A percentile compares a stretch with the other conserved stretches of the same genome.
phyloP scores from a whole-genome alignment of 352 stramenopile species.

The Phytophthora colocasiae region DNA sequence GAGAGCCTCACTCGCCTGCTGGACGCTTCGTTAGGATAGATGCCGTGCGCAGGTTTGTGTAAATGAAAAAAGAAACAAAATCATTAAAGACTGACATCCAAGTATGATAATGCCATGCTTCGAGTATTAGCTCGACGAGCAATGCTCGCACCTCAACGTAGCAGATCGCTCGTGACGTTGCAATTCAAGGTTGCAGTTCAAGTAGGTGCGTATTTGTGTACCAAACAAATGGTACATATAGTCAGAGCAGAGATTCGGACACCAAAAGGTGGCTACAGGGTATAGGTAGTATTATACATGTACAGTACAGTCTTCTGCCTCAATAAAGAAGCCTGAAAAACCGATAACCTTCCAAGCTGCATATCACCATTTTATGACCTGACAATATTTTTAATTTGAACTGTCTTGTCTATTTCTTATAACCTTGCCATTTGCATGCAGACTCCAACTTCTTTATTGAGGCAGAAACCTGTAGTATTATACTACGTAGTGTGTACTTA shows the following conservation, averaged over 20 bases:
- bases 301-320: too few relatives aligned
- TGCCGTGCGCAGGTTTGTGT: constrained; percentile 41
- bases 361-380: too few relatives aligned
- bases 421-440: too few relatives aligned
- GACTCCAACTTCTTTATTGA: too few relatives aligned
- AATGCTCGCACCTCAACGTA: neutral
- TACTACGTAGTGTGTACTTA: too few relatives aligned
- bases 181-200: neutral
- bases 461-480: too few relatives aligned
- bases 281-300: too few relatives aligned
- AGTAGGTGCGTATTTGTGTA: neutral
- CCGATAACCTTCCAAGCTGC: too few relatives aligned
- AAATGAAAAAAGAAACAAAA: constrained; percentile 38
- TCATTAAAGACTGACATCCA: constrained; percentile 27
- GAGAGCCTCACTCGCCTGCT: constrained; percentile 31
- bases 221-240: neutral
- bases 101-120: neutral
- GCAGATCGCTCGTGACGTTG: neutral
- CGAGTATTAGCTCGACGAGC: too few relatives aligned
- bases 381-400: too few relatives aligned
- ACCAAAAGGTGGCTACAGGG: constrained; percentile 1
- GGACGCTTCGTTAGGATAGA: constrained; percentile 49
- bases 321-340: too few relatives aligned
- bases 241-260: constrained; percentile 27
- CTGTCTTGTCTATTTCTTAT: too few relatives aligned